Percentiles rank a stretch among this genome's conserved stretches.
Conservation (phyloP, 768 basidiomycete species). For the Podaxis pistillaris region DNA sequence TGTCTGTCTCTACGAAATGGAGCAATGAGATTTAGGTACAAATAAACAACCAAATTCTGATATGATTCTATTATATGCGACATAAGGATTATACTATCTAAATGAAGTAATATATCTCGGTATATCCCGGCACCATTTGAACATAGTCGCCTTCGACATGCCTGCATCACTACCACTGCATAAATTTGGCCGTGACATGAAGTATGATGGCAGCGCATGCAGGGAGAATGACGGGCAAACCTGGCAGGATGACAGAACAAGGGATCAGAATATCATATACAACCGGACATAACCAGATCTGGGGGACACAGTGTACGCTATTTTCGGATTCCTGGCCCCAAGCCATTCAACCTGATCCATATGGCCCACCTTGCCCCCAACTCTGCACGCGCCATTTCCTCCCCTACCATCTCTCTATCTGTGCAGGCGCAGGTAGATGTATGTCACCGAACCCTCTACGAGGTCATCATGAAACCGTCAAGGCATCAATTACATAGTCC, state of each 20-base stretch:
- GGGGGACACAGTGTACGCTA: constrained; percentile 13
- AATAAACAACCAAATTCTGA: too few species aligned
- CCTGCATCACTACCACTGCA: too few species aligned
- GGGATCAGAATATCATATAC: background rate
- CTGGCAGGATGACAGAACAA: constrained; percentile 4
- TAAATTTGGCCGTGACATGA: background rate
- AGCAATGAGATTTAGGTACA: too few species aligned
- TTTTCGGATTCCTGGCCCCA: constrained; percentile 6
- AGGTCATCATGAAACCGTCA: constrained; percentile 19
- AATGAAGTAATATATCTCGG: too few species aligned
- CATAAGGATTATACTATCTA: too few species aligned
- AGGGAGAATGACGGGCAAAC: constrained; percentile 6
- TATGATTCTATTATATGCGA: too few species aligned
- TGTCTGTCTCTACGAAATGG: too few species aligned
- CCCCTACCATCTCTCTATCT: background rate
- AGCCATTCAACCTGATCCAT: background rate
- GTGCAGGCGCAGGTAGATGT: constrained; percentile 4
- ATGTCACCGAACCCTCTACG: constrained; percentile 22
- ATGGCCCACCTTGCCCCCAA: background rate
- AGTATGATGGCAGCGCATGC: background rate
- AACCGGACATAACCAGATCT: constrained; percentile 22
- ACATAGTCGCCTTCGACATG: too few species aligned
- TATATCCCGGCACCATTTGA: too few species aligned
- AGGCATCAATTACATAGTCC: constrained; percentile 22
- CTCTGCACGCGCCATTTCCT: background rate